Evolutionary conservation across 2,329 filamentous ascomycete genomes (phyloP).

Genomic region (Tolypocladium inflatum): DNA sequence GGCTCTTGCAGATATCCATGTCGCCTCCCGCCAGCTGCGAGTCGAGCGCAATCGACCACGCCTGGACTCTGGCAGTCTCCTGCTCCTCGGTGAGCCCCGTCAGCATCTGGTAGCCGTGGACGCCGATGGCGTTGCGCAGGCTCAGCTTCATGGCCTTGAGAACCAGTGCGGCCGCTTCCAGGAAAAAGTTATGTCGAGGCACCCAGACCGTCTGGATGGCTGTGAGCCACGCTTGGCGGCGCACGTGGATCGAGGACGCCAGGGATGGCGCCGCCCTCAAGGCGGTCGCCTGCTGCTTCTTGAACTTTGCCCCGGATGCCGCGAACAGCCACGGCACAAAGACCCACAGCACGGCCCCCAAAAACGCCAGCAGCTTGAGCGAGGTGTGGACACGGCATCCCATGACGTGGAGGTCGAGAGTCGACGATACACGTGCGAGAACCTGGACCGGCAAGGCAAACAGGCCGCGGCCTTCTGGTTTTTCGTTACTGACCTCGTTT

Average conservation of each 20-base stretch:
- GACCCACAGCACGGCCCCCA: slow-evolving; percentile 45
- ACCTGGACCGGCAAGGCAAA: slow-evolving; percentile 54
- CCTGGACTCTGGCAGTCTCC: slow-evolving; percentile 77
- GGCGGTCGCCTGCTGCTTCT: slow-evolving; percentile 34
- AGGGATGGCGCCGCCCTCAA: slow-evolving; percentile 56
- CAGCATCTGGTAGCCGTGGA: slow-evolving; percentile 65
- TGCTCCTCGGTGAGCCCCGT: slow-evolving; percentile 77
- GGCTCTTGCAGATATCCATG: slow-evolving; percentile 78
- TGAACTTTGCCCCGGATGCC: slow-evolving; percentile 36
- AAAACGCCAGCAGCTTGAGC: slow-evolving; percentile 41
- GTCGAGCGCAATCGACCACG: slow-evolving; percentile 88
- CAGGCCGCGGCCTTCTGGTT: slow-evolving; percentile 56
- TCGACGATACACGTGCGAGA: slow-evolving; percentile 36
- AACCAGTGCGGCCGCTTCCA: slow-evolving; percentile 72
- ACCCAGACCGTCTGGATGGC: slow-evolving; percentile 90
- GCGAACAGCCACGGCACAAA: slow-evolving; percentile 45
- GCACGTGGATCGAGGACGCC: slow-evolving; percentile 74
- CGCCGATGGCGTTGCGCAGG: slow-evolving; percentile 66
- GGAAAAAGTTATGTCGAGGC: slow-evolving; percentile 74
- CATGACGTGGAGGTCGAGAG: slow-evolving; percentile 40
- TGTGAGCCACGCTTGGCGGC: slow-evolving; percentile 84
- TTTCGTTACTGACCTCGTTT: slow-evolving; percentile 54
- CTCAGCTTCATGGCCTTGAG: slow-evolving; percentile 78
- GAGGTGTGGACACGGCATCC: slow-evolving; percentile 46
- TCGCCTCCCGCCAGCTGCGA: slow-evolving; percentile 88